Base-by-base conservation (phyloP, 73 alveolate species). In the Diophrys sp. region DNA sequence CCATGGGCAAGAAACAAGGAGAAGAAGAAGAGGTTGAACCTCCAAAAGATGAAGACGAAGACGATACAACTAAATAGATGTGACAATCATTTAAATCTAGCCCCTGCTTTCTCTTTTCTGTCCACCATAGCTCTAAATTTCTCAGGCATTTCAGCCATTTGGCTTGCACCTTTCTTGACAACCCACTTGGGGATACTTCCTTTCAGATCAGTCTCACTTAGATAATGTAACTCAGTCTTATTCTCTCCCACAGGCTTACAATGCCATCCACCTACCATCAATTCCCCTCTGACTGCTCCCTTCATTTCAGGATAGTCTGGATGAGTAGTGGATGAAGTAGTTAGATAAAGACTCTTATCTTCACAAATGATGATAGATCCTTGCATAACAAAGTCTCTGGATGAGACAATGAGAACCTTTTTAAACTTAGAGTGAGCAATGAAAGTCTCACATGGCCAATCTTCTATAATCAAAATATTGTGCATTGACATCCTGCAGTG, bases 211-310 rank as follows among this genome's bases (percentile, higher is more conserved):
- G n/a, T 44, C 62, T 44, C 62, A 11, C n/a, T 11, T 5, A 44
- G n/a, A 44, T 44, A 44, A 44, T 44, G 62, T 18, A 44, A 44
- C 18, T 44, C 62, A 1, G 81, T 73, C 54, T 73, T 73, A 14
- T 32, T 33, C 2, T 28, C 72, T 5, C 74, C 85, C 0, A 32
- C 54, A 14, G 71, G 44, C 26, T 66, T 77, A 11, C 57, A n/a
- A 5, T 31, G 26, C 85, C 85, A 77, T 67, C 85, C 85, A 23
- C 85, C 85, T 66, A 29, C 23, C 23, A 33, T 77, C 1, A 77
- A 24, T 0, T 26, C 72, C 44, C 33, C 54, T 33, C 85, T 18
- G 31, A 54, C 85, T 23, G 24, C n/a, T 5, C 71, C 85, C 2
- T 66, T 68, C 54, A 68, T 29, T 68, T 68, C 75, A 68, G 75